These are phyloP conservation scores for Lonicera japonica DNA, from an alignment of 129 eudicot genomes.

Conservation along the genomic window DNA sequence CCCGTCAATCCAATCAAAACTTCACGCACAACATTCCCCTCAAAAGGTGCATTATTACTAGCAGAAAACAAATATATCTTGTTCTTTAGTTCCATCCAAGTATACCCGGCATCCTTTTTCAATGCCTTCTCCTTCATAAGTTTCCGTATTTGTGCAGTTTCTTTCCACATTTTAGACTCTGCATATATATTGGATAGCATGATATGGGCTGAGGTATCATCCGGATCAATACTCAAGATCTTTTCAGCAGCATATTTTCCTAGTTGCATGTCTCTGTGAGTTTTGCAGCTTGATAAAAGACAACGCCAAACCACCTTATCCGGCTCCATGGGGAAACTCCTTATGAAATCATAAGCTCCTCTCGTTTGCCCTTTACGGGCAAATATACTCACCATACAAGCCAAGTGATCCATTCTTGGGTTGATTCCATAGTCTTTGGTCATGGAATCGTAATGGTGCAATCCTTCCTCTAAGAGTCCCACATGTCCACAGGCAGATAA, in stretches of 20 bases:
- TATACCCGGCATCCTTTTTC: constrained; percentile 60
- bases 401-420: constrained; percentile 62
- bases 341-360: constrained; percentile 51
- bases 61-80: constrained; percentile 37
- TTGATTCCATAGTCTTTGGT: constrained; percentile 29
- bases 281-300: constrained; percentile 62
- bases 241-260: constrained; percentile 60
- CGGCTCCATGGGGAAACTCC: constrained; percentile 23
- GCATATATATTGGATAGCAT: constrained; percentile 73
- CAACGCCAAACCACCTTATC: constrained; percentile 80
- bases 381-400: constrained; percentile 66
- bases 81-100: constrained; percentile 54
- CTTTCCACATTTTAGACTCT: constrained; percentile 51
- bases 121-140: constrained; percentile 48
- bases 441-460: constrained; percentile 44
- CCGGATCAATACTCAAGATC: constrained; percentile 56
- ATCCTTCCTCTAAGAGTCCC: constrained; percentile 56
- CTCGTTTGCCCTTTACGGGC: constrained; percentile 54
- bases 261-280: constrained; percentile 37
- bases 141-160: constrained; percentile 43
- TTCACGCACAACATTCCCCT: constrained; percentile 1
- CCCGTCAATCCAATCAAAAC: constrained; percentile 38
- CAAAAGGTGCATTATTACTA: background rate
- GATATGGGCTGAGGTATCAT: constrained; percentile 58
- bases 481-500: constrained; percentile 73